These are phyloP conservation scores for Cichorium intybus DNA, from an alignment of 140 eudicot species.

Conservation along the genomic window DNA sequence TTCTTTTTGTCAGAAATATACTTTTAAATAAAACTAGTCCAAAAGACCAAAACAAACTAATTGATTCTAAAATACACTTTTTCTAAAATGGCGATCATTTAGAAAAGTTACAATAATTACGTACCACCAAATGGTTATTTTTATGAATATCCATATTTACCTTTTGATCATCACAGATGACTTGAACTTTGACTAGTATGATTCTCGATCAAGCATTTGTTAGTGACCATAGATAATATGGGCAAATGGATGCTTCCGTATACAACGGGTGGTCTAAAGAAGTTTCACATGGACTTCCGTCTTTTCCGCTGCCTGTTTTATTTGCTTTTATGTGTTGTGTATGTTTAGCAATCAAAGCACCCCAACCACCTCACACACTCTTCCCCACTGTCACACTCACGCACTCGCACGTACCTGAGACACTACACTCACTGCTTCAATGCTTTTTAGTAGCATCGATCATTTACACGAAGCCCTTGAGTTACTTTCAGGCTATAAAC, in stretches of 20 bases:
- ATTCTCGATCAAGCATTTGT: not conserved
- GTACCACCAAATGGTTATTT: too few relatives aligned
- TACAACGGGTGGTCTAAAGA: conserved; percentile 55
- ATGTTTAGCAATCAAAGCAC: conserved; percentile 20
- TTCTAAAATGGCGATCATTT: too few relatives aligned
- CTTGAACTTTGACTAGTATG: not conserved
- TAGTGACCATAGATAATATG: not conserved
- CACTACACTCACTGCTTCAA: not conserved
- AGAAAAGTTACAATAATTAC: too few relatives aligned
- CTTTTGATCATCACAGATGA: too few relatives aligned
- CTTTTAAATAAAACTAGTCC: too few relatives aligned
- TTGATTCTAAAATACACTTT: too few relatives aligned
- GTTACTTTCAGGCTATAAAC: not conserved
- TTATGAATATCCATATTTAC: too few relatives aligned
- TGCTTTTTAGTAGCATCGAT: not conserved
- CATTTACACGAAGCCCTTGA: not conserved
- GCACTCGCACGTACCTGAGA: conserved; percentile 6
- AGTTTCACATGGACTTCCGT: conserved; percentile 90
- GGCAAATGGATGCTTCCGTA: conserved; percentile 32
- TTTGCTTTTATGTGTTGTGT: conserved; percentile 2
- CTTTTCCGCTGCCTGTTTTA: conserved; percentile 59
- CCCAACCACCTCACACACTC: conserved; percentile 10
- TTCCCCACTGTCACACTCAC: conserved; percentile 20
- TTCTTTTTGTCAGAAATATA: too few relatives aligned
- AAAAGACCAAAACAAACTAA: too few relatives aligned